A percentile compares a stretch with the other conserved stretches of the same genome.
These are phyloP conservation scores for Citrus inodora DNA, from an alignment of 345 rosid species.

Conservation along the genomic window DNA sequence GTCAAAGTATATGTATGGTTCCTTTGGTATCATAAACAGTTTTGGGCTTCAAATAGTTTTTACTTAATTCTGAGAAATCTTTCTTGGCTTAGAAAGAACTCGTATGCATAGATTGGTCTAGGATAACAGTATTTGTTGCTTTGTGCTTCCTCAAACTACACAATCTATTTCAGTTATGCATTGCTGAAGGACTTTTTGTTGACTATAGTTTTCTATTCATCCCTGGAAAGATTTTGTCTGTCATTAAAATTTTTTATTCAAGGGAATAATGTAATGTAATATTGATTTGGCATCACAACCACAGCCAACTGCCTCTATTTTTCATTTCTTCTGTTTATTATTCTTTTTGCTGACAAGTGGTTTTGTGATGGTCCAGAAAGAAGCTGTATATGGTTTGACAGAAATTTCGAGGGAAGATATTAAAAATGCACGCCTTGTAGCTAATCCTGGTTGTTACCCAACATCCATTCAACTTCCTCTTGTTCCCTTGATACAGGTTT, in stretches of 20 bases:
- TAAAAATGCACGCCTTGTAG: constrained; percentile 67
- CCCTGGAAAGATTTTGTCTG: neutral
- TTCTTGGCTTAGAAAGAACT: neutral
- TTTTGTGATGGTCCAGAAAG: constrained; percentile 48
- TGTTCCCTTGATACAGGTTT: constrained; percentile 82
- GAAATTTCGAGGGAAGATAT: constrained; percentile 76
- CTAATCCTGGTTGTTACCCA: constrained; percentile 99
- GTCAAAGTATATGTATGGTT: neutral
- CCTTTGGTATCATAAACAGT: neutral
- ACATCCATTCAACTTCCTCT: constrained; percentile 96
- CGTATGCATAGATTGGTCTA: neutral
- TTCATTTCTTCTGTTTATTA: neutral
- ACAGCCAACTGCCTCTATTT: neutral
- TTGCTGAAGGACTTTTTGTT: neutral
- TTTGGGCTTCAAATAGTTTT: neutral
- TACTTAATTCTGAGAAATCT: neutral
- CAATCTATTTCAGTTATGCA: neutral
- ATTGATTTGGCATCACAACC: neutral
- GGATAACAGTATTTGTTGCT: neutral
- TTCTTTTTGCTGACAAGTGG: constrained; percentile 7
- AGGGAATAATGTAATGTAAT: neutral
- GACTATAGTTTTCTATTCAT: neutral
- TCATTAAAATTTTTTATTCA: neutral
- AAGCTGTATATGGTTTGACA: constrained; percentile 93
- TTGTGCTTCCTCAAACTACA: neutral